Conservation (phyloP, 768 basidiomycete genomes). For the Hysterangium stoloniferum region DNA sequence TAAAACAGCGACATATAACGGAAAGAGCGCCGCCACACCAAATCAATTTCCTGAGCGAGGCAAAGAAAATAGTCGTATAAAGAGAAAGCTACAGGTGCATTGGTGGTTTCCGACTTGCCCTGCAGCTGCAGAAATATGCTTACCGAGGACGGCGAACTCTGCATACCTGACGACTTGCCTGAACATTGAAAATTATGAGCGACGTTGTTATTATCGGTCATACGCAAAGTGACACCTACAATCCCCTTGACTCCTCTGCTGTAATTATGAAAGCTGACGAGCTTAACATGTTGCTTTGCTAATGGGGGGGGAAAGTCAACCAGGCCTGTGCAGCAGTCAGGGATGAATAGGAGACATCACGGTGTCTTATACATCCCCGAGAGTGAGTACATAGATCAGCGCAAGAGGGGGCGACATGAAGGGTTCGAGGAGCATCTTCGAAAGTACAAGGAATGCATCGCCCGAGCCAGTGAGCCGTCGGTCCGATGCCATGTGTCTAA, state of each 20-base stretch:
- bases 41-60: slow-evolving; percentile 4
- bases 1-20: slow-evolving; percentile 8
- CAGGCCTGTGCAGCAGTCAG: background rate
- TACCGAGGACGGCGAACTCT: slow-evolving; percentile 3
- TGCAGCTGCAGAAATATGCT: background rate
- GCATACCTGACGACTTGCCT: slow-evolving; percentile 5
- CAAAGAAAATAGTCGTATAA: slow-evolving; percentile 7
- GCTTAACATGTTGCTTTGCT: too few relatives aligned
- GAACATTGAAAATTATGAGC: background rate
- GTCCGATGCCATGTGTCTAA: too few relatives aligned
- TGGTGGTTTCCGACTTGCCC: background rate
- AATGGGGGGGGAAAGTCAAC: background rate
- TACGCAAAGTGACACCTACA: background rate
- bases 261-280: background rate
- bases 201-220: background rate
- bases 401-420: too few relatives aligned
- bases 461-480: too few relatives aligned
- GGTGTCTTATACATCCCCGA: too few relatives aligned
- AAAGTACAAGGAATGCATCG: too few relatives aligned
- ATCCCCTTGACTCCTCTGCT: background rate
- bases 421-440: too few relatives aligned
- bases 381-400: too few relatives aligned
- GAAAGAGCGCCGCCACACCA: slow-evolving; percentile 8
- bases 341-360: too few relatives aligned
- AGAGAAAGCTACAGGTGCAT: slow-evolving; percentile 2